Evolutionary conservation across 2,329 filamentous ascomycete genomes (phyloP).

Genomic region (Verruconis gallopava): DNA sequence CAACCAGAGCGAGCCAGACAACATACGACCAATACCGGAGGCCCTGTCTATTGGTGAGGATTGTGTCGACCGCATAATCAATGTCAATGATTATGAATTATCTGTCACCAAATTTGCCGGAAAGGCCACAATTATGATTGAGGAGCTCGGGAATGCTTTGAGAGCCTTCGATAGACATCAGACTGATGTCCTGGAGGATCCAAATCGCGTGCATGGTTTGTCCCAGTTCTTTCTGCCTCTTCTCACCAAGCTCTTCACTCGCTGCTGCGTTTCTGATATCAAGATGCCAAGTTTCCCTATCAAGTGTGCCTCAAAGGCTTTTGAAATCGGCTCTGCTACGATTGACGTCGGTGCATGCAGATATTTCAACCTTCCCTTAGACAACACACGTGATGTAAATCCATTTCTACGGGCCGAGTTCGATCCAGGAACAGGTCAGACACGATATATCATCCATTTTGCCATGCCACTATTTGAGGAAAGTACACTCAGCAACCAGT

Average conservation of each 20-base stretch:
- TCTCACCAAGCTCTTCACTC: background rate
- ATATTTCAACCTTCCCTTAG: background rate
- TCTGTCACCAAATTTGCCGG: no score
- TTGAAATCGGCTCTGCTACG: background rate
- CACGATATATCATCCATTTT: background rate
- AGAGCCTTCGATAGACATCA: no score
- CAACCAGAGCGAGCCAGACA: no score
- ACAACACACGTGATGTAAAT: background rate
- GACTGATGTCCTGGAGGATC: no score
- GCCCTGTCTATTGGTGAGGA: no score
- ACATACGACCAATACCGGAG: no score
- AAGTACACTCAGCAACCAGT: background rate
- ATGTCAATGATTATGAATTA: no score
- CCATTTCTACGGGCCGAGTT: background rate
- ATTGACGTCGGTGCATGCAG: background rate
- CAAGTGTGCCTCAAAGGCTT: background rate
- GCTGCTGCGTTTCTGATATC: background rate
- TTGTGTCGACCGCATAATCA: no score
- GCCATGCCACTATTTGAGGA: background rate
- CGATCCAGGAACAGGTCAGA: background rate
- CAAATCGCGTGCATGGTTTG: no score
- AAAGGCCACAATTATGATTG: no score
- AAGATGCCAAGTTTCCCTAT: background rate
- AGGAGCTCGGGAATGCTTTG: no score
- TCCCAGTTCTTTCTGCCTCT: background rate